These are phyloP conservation scores for Eimeria sp. DNA, from an alignment of 169 alveolate species.

Conservation along the genomic window DNA sequence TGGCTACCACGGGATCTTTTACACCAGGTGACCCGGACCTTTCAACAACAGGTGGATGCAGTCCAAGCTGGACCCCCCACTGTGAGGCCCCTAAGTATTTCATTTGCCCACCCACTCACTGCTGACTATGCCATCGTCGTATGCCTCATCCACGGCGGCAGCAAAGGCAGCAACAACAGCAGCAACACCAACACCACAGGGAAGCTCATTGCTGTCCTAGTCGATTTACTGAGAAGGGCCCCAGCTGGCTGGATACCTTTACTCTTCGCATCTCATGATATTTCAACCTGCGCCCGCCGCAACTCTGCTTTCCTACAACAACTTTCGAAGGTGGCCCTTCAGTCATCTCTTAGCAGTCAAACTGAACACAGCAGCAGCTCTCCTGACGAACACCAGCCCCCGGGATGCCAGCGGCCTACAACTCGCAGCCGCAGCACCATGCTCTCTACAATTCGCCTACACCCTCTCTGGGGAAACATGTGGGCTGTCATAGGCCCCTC, in stretches of 20 bases:
- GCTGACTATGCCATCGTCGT: slow-evolving; percentile 7
- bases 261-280: neutral
- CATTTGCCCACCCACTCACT: neutral
- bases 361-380: neutral
- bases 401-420: neutral
- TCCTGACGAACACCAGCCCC: neutral
- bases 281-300: slow-evolving; percentile 17
- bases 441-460: slow-evolving; percentile 55
- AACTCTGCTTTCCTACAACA: slow-evolving; percentile 14
- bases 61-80: neutral
- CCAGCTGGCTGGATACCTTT: slow-evolving; percentile 3
- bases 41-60: neutral
- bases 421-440: slow-evolving; percentile 40
- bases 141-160: too few species aligned
- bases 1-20: slow-evolving; percentile 21
- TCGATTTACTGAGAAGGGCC: neutral
- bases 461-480: slow-evolving; percentile 46
- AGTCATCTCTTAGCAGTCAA: neutral
- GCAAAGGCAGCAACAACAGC: neutral
- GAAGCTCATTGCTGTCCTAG: slow-evolving; percentile 9
- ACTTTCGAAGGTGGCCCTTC: neutral
- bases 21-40: neutral
- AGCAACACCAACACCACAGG: slow-evolving; percentile 7
- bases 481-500: slow-evolving; percentile 45
- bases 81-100: slow-evolving; percentile 6